Evolutionary conservation across 2,329 filamentous ascomycete species (phyloP).

Genomic region (Neonectria ditissima): DNA sequence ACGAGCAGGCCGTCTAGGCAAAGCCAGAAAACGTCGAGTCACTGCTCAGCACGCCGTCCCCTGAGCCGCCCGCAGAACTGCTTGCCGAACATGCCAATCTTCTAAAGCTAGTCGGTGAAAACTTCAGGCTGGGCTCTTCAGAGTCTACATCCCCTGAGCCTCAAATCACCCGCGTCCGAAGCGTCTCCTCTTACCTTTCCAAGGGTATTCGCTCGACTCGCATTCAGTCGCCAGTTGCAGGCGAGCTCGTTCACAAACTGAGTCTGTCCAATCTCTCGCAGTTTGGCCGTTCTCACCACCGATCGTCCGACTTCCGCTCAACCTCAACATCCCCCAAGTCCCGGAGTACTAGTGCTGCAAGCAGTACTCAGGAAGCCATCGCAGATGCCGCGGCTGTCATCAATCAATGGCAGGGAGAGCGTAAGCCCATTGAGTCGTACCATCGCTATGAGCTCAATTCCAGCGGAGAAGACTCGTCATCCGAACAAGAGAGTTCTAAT

Average conservation of each 20-base stretch:
- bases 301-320: conserved; percentile 47
- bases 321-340: conserved; percentile 39
- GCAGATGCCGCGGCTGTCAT: conserved; percentile 43
- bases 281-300: conserved; percentile 46
- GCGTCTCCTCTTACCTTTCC: conserved; percentile 49
- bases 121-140: conserved; percentile 24
- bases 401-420: conserved; percentile 44
- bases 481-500: conserved; percentile 1
- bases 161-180: conserved; percentile 33
- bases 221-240: conserved; percentile 46
- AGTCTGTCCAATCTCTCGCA: conserved; percentile 46
- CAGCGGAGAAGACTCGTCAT: conserved; percentile 37
- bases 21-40: conserved; percentile 15
- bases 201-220: conserved; percentile 34
- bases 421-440: conserved; percentile 38
- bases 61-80: conserved; percentile 20
- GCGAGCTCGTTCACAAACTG: conserved; percentile 35
- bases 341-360: conserved; percentile 23
- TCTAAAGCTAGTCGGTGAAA: conserved; percentile 32
- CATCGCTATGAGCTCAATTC: conserved; percentile 44
- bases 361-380: conserved; percentile 36
- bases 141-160: conserved; percentile 28
- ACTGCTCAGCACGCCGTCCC: conserved; percentile 5
- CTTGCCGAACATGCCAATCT: conserved; percentile 35
- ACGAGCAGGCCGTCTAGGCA: conserved; percentile 28